Evolutionary conservation across 2,329 filamentous ascomycete species (phyloP), one percentile per base, ranked within the genome.

Genomic region (Pseudogymnoascus sp.): DNA sequence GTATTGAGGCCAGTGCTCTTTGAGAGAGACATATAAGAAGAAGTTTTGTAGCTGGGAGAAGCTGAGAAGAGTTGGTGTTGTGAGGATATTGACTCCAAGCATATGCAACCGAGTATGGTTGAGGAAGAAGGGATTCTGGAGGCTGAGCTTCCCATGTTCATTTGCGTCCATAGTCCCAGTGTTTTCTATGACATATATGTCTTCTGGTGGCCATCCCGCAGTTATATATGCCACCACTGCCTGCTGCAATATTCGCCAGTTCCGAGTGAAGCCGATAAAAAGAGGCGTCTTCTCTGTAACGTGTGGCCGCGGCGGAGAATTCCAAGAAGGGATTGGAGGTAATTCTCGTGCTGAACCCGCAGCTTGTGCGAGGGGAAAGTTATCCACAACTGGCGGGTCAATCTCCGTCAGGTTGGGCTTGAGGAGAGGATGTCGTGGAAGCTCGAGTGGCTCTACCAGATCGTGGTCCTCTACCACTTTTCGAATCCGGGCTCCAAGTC

Each of bases 1-100:
- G 67, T 80, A 83, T 64, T 76, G 74, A 0, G 71, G 70, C 74
- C 77, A 81, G 4, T 72, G 63, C 9, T 74, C 65, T 37, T 73
- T 66, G 57, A 79, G 73, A 0, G 78, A 75, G 2, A 77, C 71
- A 57, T 72, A 73, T 18, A 81, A 69, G 65, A 75, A 80, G 67
- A 77, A 80, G 63, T 82, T 83, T 60, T 82, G 79, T 33, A 82
- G 70, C 67, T 83, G 80, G 1, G 80, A 74, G 65, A 82, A 83
- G 55, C 68, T 77, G 58, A 82, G 71, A 5, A 82, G 71, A 2
- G 77, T 79, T 0, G 80, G 79, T 0, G 79, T 77, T 57, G 74
- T 73, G 4, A 82, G 60, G 35, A 82, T 67, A 55, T 78, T 75
- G 28, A 82, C 79, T 30, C 79, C 80, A 15, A 83, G 76, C n/a